Percentiles rank a stretch among this genome's conserved stretches.
Evolutionary conservation across 805 yeast genomes (phyloP).

Genomic region (Lipomyces lipofer): DNA sequence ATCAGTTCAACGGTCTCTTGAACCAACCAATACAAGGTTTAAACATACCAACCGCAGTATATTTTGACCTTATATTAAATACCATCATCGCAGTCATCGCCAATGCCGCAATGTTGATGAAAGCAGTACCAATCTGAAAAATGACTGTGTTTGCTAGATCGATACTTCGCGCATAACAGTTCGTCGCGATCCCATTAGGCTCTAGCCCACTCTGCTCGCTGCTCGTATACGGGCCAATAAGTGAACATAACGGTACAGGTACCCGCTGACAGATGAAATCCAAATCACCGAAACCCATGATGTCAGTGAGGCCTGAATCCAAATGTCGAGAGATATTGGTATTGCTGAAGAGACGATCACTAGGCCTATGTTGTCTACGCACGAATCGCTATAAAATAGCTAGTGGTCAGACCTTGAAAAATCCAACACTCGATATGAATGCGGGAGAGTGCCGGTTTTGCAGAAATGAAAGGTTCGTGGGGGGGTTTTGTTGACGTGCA

Average conservation of each 20-base stretch:
- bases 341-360: background rate
- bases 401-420: no score
- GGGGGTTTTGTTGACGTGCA: no score
- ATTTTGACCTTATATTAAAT: conserved; percentile 76
- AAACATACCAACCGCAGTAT: conserved; percentile 76
- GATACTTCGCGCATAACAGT: conserved; percentile 82
- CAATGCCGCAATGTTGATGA: conserved; percentile 76
- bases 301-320: no score
- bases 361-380: no score
- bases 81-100: conserved; percentile 65
- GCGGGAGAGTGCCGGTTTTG: no score
- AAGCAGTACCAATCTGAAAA: conserved; percentile 84
- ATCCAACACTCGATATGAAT: no score
- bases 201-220: conserved; percentile 32
- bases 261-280: conserved; percentile 61
- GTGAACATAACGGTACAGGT: conserved; percentile 78
- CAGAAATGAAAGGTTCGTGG: no score
- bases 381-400: no score
- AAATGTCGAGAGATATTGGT: background rate
- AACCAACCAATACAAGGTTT: no score
- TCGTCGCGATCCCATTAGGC: conserved; percentile 64
- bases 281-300: conserved; percentile 70
- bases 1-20: background rate
- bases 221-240: conserved; percentile 55
- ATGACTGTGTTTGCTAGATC: conserved; percentile 88